A percentile compares a stretch with the other conserved stretches of the same genome.
Evolutionary conservation across 2,329 filamentous ascomycete genomes (phyloP).

Genomic region (Diplodia scrobiculata): DNA sequence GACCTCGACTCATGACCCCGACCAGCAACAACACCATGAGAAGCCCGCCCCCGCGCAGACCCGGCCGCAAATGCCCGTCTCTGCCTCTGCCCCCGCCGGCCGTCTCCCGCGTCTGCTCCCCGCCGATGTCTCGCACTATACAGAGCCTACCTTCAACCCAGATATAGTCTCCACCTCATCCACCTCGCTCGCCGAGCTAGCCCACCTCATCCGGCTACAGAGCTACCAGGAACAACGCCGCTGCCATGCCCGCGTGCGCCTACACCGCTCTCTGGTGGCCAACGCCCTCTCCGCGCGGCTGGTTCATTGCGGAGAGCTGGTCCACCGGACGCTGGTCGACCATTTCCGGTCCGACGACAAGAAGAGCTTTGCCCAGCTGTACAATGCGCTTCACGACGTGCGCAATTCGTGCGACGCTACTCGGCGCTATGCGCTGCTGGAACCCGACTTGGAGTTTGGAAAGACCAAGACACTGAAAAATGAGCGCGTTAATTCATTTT

Average conservation of each 20-base stretch:
- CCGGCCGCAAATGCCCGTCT: conserved; percentile 44
- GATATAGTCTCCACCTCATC: conserved; percentile 61
- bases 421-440: conserved; percentile 68
- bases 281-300: conserved; percentile 74
- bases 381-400: conserved; percentile 77
- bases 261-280: conserved; percentile 73
- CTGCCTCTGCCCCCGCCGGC: conserved; percentile 51
- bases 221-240: conserved; percentile 82
- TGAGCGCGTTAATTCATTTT: conserved; percentile 52
- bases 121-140: conserved; percentile 67
- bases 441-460: conserved; percentile 67
- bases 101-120: conserved; percentile 60
- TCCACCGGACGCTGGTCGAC: conserved; percentile 74
- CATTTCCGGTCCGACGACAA: conserved; percentile 78
- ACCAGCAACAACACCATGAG: conserved; percentile 33
- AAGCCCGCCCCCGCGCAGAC: conserved; percentile 27
- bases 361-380: conserved; percentile 71
- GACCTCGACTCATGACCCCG: conserved; percentile 26
- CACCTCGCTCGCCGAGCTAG: conserved; percentile 74
- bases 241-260: conserved; percentile 68
- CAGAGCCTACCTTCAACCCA: conserved; percentile 60
- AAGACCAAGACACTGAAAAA: conserved; percentile 43
- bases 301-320: conserved; percentile 71
- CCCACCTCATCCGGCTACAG: conserved; percentile 74
- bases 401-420: conserved; percentile 74